A percentile compares a stretch with the other conserved stretches of the same genome.
Conservation (phyloP, 2,329 filamentous ascomycete genomes). For the Neofusicoccum cordaticola region DNA sequence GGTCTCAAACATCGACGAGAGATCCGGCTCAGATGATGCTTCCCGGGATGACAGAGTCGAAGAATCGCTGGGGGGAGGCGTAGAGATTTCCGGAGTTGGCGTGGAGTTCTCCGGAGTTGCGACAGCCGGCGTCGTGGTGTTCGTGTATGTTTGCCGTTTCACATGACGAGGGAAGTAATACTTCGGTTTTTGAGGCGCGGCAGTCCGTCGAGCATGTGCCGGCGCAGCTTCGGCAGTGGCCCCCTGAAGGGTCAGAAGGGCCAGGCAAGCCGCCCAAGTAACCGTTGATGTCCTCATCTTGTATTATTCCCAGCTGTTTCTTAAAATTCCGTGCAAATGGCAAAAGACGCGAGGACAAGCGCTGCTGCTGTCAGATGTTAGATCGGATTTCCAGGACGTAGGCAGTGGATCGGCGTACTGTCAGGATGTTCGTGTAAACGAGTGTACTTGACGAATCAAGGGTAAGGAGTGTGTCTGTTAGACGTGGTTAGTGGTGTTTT, state of each 20-base stretch:
- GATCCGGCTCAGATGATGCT: slow-evolving; percentile 20
- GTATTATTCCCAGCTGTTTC: slow-evolving; percentile 24
- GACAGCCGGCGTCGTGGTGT: slow-evolving; percentile 30
- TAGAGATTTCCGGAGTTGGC: slow-evolving; percentile 4
- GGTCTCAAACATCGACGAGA: slow-evolving; percentile 29
- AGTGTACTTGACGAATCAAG: slow-evolving; percentile 52
- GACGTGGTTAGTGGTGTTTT: slow-evolving; percentile 21
- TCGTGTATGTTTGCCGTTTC: slow-evolving; percentile 35
- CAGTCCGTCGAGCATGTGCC: slow-evolving; percentile 36
- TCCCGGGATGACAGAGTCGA: slow-evolving; percentile 5
- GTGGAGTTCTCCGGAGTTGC: background rate
- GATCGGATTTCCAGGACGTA: background rate
- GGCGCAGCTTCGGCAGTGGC: slow-evolving; percentile 50
- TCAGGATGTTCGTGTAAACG: slow-evolving; percentile 44
- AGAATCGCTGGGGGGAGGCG: slow-evolving; percentile 10
- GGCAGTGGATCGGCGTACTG: slow-evolving; percentile 19
- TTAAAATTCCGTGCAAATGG: background rate
- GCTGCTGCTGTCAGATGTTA: slow-evolving; percentile 3
- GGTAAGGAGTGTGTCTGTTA: slow-evolving; percentile 36
- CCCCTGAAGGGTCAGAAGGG: slow-evolving; percentile 43
- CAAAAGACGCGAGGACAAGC: background rate
- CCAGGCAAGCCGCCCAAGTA: slow-evolving; percentile 47
- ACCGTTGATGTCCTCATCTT: slow-evolving; percentile 45
- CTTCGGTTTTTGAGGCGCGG: slow-evolving; percentile 31
- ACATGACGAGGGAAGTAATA: slow-evolving; percentile 50